Evolutionary conservation across 768 basidiomycete genomes (phyloP).

Genomic region (Grammothele lineata): DNA sequence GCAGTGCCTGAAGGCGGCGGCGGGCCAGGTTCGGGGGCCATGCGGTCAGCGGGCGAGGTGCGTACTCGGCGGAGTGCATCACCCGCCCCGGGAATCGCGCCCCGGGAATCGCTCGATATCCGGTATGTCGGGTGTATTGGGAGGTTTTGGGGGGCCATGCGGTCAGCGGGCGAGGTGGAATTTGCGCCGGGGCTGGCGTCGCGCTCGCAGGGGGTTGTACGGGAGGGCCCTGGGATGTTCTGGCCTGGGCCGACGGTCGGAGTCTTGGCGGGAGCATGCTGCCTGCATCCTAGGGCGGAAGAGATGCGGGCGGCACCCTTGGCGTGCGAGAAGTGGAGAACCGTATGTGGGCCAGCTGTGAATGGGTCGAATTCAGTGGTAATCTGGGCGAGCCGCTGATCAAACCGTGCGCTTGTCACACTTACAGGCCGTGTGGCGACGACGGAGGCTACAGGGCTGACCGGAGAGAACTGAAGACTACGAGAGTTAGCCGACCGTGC

Average conservation of each 20-base stretch:
- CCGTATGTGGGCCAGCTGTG: slow-evolving; percentile 43
- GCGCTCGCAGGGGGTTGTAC: slow-evolving; percentile 15
- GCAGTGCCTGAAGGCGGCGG: neutral
- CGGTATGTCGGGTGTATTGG: no score
- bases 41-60: no score
- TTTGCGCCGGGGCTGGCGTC: slow-evolving; percentile 18
- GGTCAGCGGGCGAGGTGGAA: slow-evolving; percentile 10
- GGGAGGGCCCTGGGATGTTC: slow-evolving; percentile 9
- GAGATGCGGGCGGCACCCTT: slow-evolving; percentile 33
- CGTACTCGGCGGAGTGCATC: no score
- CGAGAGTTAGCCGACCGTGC: slow-evolving; percentile 4
- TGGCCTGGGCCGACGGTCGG: slow-evolving; percentile 8
- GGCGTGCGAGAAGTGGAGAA: slow-evolving; percentile 46
- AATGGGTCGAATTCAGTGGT: slow-evolving; percentile 95
- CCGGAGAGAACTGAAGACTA: slow-evolving; percentile 64
- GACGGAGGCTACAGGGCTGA: slow-evolving; percentile 93
- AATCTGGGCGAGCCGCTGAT: slow-evolving; percentile 91
- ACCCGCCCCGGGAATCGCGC: no score
- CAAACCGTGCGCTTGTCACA: slow-evolving; percentile 98
- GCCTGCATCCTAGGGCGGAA: slow-evolving; percentile 27
- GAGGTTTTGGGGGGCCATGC: no score
- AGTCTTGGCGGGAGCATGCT: slow-evolving; percentile 17
- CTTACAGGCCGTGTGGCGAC: slow-evolving; percentile 96
- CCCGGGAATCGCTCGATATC: no score
- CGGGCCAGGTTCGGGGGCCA: neutral